phyloP scores from a whole-genome alignment of 75 land plant species.

The Larix kaempferi region DNA sequence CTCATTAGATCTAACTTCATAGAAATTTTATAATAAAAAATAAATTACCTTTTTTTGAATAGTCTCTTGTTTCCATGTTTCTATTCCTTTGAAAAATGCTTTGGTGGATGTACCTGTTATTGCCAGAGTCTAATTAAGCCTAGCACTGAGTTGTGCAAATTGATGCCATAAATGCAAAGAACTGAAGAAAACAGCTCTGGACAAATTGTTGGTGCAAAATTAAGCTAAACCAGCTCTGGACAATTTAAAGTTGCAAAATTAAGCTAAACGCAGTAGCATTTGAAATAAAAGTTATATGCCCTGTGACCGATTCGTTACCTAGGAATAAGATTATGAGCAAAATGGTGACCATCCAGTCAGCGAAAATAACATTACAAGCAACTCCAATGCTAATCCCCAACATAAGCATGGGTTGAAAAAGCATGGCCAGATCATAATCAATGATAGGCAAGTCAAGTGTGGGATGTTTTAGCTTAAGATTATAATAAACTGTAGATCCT shows the following conservation, averaged over 20 bases:
- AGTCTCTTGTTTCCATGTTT: conserved; percentile 63
- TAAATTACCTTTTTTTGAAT: conserved; percentile 42
- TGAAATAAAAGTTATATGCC: too few species aligned
- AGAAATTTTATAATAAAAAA: too few species aligned
- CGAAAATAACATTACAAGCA: conserved; percentile 68
- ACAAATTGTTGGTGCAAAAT: too few species aligned
- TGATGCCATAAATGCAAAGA: not conserved
- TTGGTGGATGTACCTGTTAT: conserved; percentile 48
- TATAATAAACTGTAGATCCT: conserved; percentile 54
- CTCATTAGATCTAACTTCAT: too few species aligned
- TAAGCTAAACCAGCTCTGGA: too few species aligned
- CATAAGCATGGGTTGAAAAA: conserved; percentile 77
- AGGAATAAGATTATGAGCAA: conserved; percentile 52
- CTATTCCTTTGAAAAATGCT: conserved; percentile 56
- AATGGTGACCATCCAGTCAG: conserved; percentile 76
- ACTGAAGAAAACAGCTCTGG: not conserved
- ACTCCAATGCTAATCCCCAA: conserved; percentile 89
- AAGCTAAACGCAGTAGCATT: too few species aligned
- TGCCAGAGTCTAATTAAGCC: not conserved
- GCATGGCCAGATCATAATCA: conserved; percentile 70
- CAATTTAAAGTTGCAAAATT: too few species aligned
- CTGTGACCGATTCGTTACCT: conserved; percentile 13
- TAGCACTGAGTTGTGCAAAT: not conserved
- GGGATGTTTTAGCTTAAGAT: conserved; percentile 55
- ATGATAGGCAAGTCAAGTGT: conserved; percentile 61